Conservation (phyloP, 495 filamentous ascomycete genomes). For the Penicillium canescens region DNA sequence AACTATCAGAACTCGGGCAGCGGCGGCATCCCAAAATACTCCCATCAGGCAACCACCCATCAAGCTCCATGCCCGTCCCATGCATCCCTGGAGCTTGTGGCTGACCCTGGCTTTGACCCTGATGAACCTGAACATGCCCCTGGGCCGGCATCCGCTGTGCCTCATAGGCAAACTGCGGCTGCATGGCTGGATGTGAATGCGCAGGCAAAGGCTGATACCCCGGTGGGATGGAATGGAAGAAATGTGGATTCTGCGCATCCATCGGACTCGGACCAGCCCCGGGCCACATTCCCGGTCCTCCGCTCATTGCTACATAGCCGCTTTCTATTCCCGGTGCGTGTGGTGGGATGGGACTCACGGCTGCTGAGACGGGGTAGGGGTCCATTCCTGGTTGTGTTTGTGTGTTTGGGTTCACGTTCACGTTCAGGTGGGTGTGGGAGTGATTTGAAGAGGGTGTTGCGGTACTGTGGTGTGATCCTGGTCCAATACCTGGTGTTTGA, state of each 20-base stretch:
- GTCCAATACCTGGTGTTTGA: constrained; percentile 8
- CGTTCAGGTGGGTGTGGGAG: no score
- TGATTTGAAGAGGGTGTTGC: no score
- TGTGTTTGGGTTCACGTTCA: no score
- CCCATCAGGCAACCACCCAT: constrained; percentile 39
- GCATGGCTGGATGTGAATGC: constrained; percentile 13
- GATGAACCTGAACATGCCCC: background rate
- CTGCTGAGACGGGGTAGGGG: constrained; percentile 14
- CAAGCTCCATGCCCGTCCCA: constrained; percentile 34
- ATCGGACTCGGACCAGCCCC: constrained; percentile 8
- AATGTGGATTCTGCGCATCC: constrained; percentile 1
- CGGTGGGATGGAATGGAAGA: constrained; percentile 16
- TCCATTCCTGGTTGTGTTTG: constrained; percentile 9
- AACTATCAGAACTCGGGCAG: constrained; percentile 34
- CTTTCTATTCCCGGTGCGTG: constrained; percentile 9
- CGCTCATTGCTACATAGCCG: constrained; percentile 24
- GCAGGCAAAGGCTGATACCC: constrained; percentile 17
- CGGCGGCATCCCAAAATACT: constrained; percentile 33
- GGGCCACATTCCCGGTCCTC: constrained; percentile 20
- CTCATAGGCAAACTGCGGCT: constrained; percentile 31
- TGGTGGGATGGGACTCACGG: constrained; percentile 15
- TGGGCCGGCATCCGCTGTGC: constrained; percentile 23
- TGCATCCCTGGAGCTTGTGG: constrained; percentile 3
- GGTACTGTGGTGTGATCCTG: background rate
- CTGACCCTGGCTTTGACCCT: no score